Base-by-base conservation (phyloP, 352 stramenopile species). In the Phytophthora fragariaefolia region DNA sequence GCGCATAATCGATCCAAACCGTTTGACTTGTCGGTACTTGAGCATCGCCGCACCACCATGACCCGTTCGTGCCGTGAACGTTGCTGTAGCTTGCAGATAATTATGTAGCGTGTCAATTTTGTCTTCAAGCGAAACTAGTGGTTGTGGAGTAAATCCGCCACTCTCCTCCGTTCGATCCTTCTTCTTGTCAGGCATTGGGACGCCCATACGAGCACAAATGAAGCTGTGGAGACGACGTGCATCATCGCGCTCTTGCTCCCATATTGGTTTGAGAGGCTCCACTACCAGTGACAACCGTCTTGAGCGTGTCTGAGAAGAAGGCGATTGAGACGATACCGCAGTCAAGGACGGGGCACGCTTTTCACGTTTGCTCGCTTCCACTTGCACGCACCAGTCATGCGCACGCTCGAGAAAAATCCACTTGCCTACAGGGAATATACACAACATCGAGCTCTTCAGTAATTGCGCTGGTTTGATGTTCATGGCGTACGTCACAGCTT, bases 1-100 rank as follows among this genome's bases (percentile, higher is more conserved):
- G n/a, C 79, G 75, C 76, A 92, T 80, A 54, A 92, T 90, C 4
- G 78, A 84, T 3, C 77, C 80, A 57, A 92, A 90, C 1, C 72
- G 71, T 30, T 90, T 89, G 53, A 90, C 76, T 54, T 92, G 81
- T 2, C 80, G 79, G 59, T 81, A 81, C 36, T 90, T 92, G 24
- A 76, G 59, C n/a, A 92, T 65, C 5, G 74, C 69, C 15, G 66
- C 63, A 2, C 64, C 67, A 45, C 73, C 57, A 3, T 63, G 62
- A 17, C 53, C 46, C 0, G 43, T 43, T 32, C 53, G 27, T 15
- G 58, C 40, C 24, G 49, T 66, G 63, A 58, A 55, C 15, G 24
- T 54, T 24, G 66, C 54, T 27, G 69, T 69, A 0, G 73, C 66
- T 34, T 82, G 54, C 7, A 93, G 66, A 64, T 91, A 90, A 15